phyloP scores from a whole-genome alignment of 768 basidiomycete species.

The Termitomyces sp. region DNA sequence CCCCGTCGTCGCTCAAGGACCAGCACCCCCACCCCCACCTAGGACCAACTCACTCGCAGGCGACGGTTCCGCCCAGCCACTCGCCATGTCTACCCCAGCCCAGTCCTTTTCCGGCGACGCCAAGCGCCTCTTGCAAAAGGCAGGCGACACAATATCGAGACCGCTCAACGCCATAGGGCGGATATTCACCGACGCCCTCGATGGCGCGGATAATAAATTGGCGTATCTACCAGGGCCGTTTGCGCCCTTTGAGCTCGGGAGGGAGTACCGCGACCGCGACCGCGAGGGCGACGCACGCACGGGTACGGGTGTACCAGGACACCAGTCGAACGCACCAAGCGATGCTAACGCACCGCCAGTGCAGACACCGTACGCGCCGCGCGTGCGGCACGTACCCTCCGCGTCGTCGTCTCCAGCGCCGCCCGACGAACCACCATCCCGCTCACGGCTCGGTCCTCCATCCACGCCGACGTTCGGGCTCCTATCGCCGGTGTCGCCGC shows the following conservation, averaged over 20 bases:
- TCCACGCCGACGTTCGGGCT: too few relatives aligned
- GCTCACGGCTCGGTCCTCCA: too few relatives aligned
- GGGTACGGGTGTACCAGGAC: too few relatives aligned
- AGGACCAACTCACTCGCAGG: slow-evolving; percentile 76
- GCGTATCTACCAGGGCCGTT: slow-evolving; percentile 65
- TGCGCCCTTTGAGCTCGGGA: slow-evolving; percentile 58
- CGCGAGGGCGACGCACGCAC: slow-evolving; percentile 26
- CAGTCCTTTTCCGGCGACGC: slow-evolving; percentile 66
- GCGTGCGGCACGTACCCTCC: slow-evolving; percentile 57
- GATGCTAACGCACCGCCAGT: too few relatives aligned
- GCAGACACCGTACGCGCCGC: slow-evolving; percentile 72
- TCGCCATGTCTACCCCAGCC: slow-evolving; percentile 56
- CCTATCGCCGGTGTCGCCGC: too few relatives aligned
- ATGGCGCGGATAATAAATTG: slow-evolving; percentile 62
- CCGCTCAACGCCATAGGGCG: slow-evolving; percentile 86
- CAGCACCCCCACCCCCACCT: slow-evolving; percentile 18
- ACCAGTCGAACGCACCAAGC: too few relatives aligned
- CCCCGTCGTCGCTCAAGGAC: slow-evolving; percentile 25
- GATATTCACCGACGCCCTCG: slow-evolving; percentile 81
- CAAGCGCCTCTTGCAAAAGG: slow-evolving; percentile 78
- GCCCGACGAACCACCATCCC: slow-evolving; percentile 50
- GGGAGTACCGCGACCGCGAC: slow-evolving; percentile 43
- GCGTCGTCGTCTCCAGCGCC: too few relatives aligned
- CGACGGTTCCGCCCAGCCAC: slow-evolving; percentile 84
- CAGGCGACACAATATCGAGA: slow-evolving; percentile 86